These are phyloP conservation scores for Erodium texanum DNA, from an alignment of 441 rosid species.

Conservation along the genomic window DNA sequence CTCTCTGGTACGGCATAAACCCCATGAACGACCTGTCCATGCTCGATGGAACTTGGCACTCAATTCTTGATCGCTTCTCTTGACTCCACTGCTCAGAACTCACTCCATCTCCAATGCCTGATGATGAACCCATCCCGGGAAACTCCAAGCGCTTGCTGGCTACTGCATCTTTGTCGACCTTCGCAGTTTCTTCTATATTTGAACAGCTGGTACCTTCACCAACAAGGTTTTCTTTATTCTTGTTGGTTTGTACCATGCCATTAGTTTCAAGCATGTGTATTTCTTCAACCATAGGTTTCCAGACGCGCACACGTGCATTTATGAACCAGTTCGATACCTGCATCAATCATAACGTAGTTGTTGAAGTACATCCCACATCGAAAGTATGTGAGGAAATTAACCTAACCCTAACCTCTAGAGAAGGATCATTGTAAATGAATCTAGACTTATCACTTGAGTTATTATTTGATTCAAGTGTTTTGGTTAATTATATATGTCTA, in stretches of 20 bases:
- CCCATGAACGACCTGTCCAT: constrained; percentile 36
- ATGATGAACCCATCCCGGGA: constrained; percentile 17
- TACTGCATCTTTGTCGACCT: background rate
- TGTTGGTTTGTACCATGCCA: background rate
- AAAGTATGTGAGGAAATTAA: no score
- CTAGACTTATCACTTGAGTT: no score
- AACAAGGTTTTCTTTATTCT: background rate
- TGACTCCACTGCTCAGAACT: constrained; percentile 30
- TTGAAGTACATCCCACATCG: no score
- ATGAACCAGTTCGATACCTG: constrained; percentile 66
- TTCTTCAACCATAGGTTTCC: constrained; percentile 67
- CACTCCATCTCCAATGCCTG: constrained; percentile 5
- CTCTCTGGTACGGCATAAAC: constrained; percentile 37
- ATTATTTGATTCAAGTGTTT: no score
- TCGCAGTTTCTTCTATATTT: constrained; percentile 11
- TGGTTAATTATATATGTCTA: no score
- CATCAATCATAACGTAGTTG: background rate
- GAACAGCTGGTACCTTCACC: constrained; percentile 5
- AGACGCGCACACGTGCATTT: constrained; percentile 54
- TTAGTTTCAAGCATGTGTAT: constrained; percentile 24
- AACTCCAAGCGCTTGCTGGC: no score
- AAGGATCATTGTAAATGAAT: no score
- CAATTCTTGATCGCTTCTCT: constrained; percentile 37
- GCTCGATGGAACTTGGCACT: constrained; percentile 26
- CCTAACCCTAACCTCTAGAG: no score